Conservation (phyloP, 148 eudicot species). For the Nepenthes gracilis region DNA sequence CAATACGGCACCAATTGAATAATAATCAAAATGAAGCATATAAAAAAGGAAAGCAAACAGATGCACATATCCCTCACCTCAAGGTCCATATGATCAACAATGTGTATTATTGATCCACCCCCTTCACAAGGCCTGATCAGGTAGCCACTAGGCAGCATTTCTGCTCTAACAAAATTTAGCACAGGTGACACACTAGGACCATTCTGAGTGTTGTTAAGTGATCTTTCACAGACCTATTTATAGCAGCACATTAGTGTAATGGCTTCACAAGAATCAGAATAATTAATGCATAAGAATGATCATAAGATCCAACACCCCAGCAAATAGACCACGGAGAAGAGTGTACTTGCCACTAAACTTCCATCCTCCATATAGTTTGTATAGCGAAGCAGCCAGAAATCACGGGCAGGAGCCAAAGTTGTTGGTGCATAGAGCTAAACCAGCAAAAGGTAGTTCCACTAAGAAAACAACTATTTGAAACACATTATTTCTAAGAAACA, state of each 20-base stretch:
- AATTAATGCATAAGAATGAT: no score
- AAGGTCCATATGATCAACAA: constrained; percentile 75
- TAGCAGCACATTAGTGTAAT: background rate
- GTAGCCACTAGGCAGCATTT: constrained; percentile 72
- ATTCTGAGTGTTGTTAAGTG: constrained; percentile 78
- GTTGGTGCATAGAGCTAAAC: constrained; percentile 92
- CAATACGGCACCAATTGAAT: background rate
- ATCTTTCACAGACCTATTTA: constrained; percentile 82
- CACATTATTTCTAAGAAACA: background rate
- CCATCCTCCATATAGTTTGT: constrained; percentile 96
- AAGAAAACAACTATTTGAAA: background rate
- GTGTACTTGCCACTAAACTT: constrained; percentile 65
- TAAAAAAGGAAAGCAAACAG: background rate
- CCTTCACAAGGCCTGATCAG: constrained; percentile 84
- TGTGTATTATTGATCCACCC: constrained; percentile 73
- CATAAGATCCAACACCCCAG: no score
- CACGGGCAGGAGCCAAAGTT: constrained; percentile 94
- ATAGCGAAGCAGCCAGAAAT: constrained; percentile 91
- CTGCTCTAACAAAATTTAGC: constrained; percentile 68
- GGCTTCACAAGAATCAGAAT: background rate
- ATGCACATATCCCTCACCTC: constrained; percentile 27
- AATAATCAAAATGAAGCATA: background rate
- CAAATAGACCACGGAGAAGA: background rate
- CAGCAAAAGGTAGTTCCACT: constrained; percentile 1
- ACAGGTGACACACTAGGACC: constrained; percentile 83